Conservation (phyloP, 441 rosid species). For the Brassica hybrid region DNA sequence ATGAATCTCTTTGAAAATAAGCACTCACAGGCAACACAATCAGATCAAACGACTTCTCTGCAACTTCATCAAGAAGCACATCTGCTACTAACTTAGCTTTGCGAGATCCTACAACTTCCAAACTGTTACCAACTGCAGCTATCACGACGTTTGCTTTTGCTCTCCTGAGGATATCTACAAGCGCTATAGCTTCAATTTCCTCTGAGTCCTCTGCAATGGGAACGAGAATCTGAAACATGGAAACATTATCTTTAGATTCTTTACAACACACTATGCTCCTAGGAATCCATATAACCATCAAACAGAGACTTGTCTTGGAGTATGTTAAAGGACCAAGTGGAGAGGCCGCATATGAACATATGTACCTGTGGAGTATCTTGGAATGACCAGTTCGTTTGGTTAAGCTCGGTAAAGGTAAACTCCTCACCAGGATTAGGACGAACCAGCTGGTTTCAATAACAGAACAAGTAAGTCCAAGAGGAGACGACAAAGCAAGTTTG, state of each 20-base stretch:
- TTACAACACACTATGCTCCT: background rate
- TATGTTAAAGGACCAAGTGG: background rate
- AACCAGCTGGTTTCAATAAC: conserved; percentile 56
- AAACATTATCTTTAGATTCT: background rate
- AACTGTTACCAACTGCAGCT: conserved; percentile 70
- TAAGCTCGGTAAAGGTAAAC: conserved; percentile 62
- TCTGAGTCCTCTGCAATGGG: conserved; percentile 85
- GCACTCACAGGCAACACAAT: conserved; percentile 74
- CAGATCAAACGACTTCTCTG: conserved; percentile 70
- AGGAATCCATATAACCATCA: background rate
- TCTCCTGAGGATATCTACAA: conserved; percentile 73
- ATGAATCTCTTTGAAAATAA: background rate
- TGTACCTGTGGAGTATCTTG: conserved; percentile 57
- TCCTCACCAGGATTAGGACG: conserved; percentile 73
- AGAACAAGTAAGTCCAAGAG: conserved; percentile 8
- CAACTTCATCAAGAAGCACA: conserved; percentile 76
- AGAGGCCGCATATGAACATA: conserved; percentile 3
- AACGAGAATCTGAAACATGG: conserved; percentile 68
- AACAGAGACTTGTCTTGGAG: background rate
- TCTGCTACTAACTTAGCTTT: conserved; percentile 79
- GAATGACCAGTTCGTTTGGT: conserved; percentile 67
- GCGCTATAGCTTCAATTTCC: conserved; percentile 79
- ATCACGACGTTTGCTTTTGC: conserved; percentile 82
- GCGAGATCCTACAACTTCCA: conserved; percentile 76
- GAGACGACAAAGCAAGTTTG: conserved; percentile 12